These are phyloP conservation scores for Melocanna baccifera DNA, from an alignment of 176 grass and related monocot genomes.

Conservation along the genomic window DNA sequence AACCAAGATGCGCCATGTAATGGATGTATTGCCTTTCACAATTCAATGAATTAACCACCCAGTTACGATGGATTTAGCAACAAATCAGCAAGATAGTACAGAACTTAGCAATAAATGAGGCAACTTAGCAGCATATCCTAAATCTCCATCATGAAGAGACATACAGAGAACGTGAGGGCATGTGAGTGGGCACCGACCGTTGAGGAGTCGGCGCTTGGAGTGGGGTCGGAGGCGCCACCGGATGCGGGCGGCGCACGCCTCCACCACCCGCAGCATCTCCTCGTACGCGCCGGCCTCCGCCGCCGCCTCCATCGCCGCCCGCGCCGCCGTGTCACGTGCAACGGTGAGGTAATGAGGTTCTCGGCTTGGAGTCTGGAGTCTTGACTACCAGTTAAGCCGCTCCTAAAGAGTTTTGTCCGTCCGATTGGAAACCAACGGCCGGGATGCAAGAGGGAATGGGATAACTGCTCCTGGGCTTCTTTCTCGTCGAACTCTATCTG, in stretches of 20 bases:
- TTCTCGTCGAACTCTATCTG: background rate
- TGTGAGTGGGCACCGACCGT: slow-evolving; percentile 24
- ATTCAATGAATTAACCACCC: background rate
- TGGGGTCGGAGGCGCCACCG: slow-evolving; percentile 44
- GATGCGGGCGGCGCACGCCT: slow-evolving; percentile 34
- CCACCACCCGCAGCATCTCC: slow-evolving; percentile 52
- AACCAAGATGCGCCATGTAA: background rate
- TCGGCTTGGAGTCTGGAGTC: background rate
- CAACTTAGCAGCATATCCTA: background rate
- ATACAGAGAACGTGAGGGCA: background rate
- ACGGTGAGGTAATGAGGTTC: background rate
- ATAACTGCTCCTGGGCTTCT: background rate
- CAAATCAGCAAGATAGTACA: background rate
- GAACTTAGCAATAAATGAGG: background rate
- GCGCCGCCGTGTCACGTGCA: background rate
- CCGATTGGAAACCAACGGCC: slow-evolving; percentile 7
- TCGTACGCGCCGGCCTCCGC: slow-evolving; percentile 33
- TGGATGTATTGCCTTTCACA: background rate
- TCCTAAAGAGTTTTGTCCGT: background rate
- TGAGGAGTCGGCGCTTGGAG: slow-evolving; percentile 64
- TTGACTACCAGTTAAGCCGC: background rate
- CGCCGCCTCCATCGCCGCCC: background rate
- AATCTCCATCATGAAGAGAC: background rate
- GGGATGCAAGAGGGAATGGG: background rate
- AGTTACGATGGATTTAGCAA: background rate